Conservation (phyloP, 768 basidiomycete genomes). For the Lanmaoa rubissima region DNA sequence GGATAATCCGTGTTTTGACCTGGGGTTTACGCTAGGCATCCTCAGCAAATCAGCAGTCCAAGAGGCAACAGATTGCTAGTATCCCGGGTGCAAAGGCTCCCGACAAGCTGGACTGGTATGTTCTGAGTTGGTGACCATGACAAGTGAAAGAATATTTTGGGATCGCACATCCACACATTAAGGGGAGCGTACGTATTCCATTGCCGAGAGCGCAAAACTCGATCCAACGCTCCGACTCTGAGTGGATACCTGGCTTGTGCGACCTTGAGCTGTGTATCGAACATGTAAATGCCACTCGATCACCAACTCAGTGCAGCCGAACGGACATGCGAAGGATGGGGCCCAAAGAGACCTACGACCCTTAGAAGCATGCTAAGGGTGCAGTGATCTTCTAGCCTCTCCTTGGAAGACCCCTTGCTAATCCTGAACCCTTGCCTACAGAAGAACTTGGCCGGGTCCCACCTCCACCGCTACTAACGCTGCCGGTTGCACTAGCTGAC, state of each 20-base stretch:
- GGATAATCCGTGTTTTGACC: not conserved
- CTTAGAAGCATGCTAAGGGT: not conserved
- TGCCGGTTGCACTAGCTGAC: slow-evolving; percentile 29
- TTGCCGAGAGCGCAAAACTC: not conserved
- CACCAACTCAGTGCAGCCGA: not conserved
- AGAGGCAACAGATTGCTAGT: not conserved
- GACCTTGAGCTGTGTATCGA: not conserved
- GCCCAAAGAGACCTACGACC: not conserved
- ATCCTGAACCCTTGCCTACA: slow-evolving; percentile 24
- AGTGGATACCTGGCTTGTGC: not conserved
- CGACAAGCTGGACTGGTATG: not conserved
- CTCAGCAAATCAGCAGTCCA: not conserved
- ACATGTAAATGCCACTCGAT: not conserved
- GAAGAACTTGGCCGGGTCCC: slow-evolving; percentile 26
- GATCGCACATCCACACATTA: slow-evolving; percentile 5
- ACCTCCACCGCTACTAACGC: slow-evolving; percentile 11
- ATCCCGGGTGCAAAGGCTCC: too few relatives aligned
- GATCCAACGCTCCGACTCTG: not conserved
- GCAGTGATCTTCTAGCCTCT: slow-evolving; percentile 18
- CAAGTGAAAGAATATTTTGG: not conserved
- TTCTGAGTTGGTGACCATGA: not conserved
- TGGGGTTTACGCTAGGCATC: not conserved
- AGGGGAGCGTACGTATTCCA: slow-evolving; percentile 5
- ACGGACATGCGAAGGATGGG: not conserved
- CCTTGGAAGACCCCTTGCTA: slow-evolving; percentile 25